phyloP scores from a whole-genome alignment of 192 early-diverging fungal species.

The Neocallimastix lanati region DNA sequence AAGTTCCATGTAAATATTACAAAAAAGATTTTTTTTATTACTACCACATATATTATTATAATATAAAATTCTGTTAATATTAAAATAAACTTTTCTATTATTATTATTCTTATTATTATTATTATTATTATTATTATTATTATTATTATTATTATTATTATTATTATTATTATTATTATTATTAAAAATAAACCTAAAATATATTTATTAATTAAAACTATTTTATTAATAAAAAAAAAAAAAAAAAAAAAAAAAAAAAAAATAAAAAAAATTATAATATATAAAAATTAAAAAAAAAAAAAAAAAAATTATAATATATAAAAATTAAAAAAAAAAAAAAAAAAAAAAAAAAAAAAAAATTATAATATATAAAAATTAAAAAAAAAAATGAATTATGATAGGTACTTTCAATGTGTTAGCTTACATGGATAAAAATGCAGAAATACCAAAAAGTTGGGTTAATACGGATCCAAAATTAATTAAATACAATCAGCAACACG shows the following conservation, averaged over 20 bases:
- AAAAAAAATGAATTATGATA: constrained; percentile 2
- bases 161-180: too few species aligned
- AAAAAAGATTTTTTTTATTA: too few species aligned
- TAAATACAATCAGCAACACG: constrained; percentile 63
- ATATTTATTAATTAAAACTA: background rate
- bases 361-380: background rate
- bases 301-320: too few species aligned
- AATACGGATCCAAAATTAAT: constrained; percentile 67
- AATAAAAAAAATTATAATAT: too few species aligned
- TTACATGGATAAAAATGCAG: constrained; percentile 69
- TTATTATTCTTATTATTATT: too few species aligned
- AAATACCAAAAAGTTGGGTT: constrained; percentile 70
- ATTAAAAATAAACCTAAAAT: too few species aligned
- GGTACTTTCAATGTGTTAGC: constrained; percentile 81
- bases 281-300: background rate
- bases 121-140: too few species aligned
- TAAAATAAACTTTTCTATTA: too few species aligned
- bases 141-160: too few species aligned
- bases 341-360: background rate
- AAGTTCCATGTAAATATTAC: background rate
- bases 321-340: background rate
- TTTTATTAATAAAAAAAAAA: background rate
- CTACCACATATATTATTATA: too few species aligned
- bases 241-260: too few species aligned
- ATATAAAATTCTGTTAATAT: too few species aligned